Evolutionary conservation across 768 basidiomycete genomes (phyloP), one percentile per base, ranked within the genome.

Genomic region (Thelephora aurantiotincta): DNA sequence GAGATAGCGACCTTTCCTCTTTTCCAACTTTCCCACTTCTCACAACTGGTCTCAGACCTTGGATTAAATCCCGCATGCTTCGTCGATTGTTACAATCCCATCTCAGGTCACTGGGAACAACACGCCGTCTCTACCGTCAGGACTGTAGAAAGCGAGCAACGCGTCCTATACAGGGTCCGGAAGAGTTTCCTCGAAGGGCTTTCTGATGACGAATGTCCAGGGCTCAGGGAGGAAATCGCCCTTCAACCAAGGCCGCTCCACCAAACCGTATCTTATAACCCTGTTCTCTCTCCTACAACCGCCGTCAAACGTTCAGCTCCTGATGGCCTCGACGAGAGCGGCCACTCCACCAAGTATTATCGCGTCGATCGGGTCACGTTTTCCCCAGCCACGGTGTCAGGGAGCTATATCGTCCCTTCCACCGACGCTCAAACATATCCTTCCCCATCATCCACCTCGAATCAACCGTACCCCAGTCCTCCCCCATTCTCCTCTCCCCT

Each of bases 61-160:
- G 73, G 72, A 6, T 65, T 84, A 13, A 65, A 66, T 0, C 47
- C 67, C 1, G 59, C 62, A 11, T 73, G 78, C 2, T 82, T 75
- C 55, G 63, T 84, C 38, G 82, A 84, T 52, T 68, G 75, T 2
- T 83, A 71, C 57, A 72, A 77, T 48, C 65, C 70, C 6, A 50
- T 57, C 1, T 69, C 76, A 0, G 65, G 71, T 0, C 72, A 78
- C 47, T 84, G 82, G 82, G 80, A 81, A 46, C 80, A 82, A 50
- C 79, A 82, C 54, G 66, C 71, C 35, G 70, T 78, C 49, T 66
- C 66, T 35, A 71, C 75, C 13, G 79, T 82, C 3, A 72, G 79
- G 33, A 55, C 74, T 34, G 74, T 83, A 36, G 69, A 71, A 42
- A 68, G 66, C 1, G 77, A 78, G 51, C 79, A 82, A 51, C 67